Evolutionary conservation across 371 early-diverging fungal species (phyloP).

Genomic region (Syncephalastrum racemosum): DNA sequence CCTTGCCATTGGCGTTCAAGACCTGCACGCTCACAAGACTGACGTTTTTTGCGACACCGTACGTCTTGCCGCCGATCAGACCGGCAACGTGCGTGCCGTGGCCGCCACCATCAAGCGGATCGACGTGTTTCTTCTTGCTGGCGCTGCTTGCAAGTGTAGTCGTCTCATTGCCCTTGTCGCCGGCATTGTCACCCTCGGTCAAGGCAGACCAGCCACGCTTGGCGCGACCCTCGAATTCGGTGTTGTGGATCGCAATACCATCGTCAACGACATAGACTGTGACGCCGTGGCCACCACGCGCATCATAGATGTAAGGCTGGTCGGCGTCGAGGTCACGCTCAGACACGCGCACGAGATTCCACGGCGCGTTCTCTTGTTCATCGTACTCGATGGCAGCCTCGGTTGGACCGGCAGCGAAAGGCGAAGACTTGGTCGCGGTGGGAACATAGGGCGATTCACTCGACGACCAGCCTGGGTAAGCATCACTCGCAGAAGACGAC

Average conservation of each 20-base stretch:
- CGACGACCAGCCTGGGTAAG: too few species aligned
- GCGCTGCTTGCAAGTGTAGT: slow-evolving; percentile 9
- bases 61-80: slow-evolving; percentile 70
- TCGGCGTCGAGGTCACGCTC: slow-evolving; percentile 16
- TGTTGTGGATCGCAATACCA: slow-evolving; percentile 40
- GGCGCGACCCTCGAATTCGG: slow-evolving; percentile 65
- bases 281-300: slow-evolving; percentile 34
- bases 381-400: slow-evolving; percentile 5
- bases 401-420: neutral
- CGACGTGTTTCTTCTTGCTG: neutral
- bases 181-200: slow-evolving; percentile 49
- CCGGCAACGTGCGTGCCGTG: slow-evolving; percentile 77
- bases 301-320: slow-evolving; percentile 33
- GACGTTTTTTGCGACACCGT: slow-evolving; percentile 90
- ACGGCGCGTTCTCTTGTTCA: slow-evolving; percentile 29
- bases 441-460: slow-evolving; percentile 1
- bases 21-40: slow-evolving; percentile 86
- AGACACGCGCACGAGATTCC: slow-evolving; percentile 47
- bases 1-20: slow-evolving; percentile 62
- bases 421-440: slow-evolving; percentile 2
- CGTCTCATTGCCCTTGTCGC: slow-evolving; percentile 24
- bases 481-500: too few species aligned
- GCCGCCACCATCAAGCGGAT: slow-evolving; percentile 14
- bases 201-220: slow-evolving; percentile 60
- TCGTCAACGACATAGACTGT: slow-evolving; percentile 61